These are phyloP conservation scores for Yamadazyma blattariae DNA, from an alignment of 1,139 yeast genomes.

Conservation along the genomic window DNA sequence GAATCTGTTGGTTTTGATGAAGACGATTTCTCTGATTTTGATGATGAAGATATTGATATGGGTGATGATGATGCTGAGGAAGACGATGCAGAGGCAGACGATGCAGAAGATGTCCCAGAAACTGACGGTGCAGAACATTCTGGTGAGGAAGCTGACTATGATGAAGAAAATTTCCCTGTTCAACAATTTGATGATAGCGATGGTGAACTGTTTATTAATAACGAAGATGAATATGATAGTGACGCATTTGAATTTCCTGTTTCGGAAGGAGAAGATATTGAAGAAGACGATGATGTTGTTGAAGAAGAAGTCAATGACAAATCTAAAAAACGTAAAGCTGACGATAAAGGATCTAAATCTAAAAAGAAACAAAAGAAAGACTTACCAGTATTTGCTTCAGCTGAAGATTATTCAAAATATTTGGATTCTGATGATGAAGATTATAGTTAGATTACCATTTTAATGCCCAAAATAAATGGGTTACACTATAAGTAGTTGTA, in stretches of 20 bases:
- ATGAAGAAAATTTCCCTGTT: slow-evolving; percentile 12
- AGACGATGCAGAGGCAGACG: slow-evolving; percentile 11
- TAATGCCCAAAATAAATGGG: background rate
- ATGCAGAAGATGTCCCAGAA: slow-evolving; percentile 10
- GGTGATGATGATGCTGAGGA: slow-evolving; percentile 20
- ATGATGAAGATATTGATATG: slow-evolving; percentile 24
- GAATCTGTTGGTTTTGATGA: slow-evolving; percentile 51
- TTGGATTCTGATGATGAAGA: slow-evolving; percentile 62
- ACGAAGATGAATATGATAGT: slow-evolving; percentile 31
- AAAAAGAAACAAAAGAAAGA: slow-evolving; percentile 63
- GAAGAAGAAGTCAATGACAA: slow-evolving; percentile 30
- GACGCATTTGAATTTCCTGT: slow-evolving; percentile 4
- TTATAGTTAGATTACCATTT: slow-evolving; percentile 23
- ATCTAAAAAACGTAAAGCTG: slow-evolving; percentile 12
- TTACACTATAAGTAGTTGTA: too few species aligned
- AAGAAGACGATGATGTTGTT: slow-evolving; percentile 8
- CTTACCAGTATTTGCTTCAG: slow-evolving; percentile 86
- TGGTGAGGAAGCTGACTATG: slow-evolving; percentile 13
- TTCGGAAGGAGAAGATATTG: background rate
- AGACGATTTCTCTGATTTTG: slow-evolving; percentile 33
- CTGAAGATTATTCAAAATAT: slow-evolving; percentile 81
- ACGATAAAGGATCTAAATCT: slow-evolving; percentile 19
- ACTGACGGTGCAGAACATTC: slow-evolving; percentile 11
- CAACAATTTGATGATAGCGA: slow-evolving; percentile 11
- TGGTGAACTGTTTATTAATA: slow-evolving; percentile 17